A percentile compares a stretch with the other conserved stretches of the same genome.
These are phyloP conservation scores for Exophiala xenobiotica DNA, from an alignment of 2,329 filamentous ascomycete genomes.

Conservation along the genomic window DNA sequence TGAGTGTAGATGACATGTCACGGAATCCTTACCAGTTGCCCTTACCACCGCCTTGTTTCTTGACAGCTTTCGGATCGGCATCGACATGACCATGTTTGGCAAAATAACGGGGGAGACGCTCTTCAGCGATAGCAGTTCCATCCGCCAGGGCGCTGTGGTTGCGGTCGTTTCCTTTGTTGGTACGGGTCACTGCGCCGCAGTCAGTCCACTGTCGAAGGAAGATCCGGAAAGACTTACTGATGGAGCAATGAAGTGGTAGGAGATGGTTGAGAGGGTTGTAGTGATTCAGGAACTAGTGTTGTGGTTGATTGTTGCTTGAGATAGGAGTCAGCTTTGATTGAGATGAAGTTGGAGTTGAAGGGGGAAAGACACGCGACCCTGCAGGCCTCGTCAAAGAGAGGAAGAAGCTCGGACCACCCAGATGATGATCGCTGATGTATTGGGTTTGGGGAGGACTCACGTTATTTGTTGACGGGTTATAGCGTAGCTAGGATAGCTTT, in stretches of 20 bases:
- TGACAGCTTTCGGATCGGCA: constrained; percentile 84
- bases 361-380: constrained; percentile 24
- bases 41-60: constrained; percentile 92
- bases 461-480: constrained; percentile 11
- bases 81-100: constrained; percentile 81
- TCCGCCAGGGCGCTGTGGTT: constrained; percentile 79
- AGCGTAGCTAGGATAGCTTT: too few relatives aligned
- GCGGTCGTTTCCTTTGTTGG: constrained; percentile 92
- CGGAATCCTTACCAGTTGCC: constrained; percentile 76
- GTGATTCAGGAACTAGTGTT: constrained; percentile 8
- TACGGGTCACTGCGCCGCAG: constrained; percentile 79
- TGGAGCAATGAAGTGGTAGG: constrained; percentile 7
- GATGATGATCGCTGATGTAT: constrained; percentile 10
- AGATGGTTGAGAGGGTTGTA: constrained; percentile 10
- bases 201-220: constrained; percentile 6
- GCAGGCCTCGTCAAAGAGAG: constrained; percentile 11
- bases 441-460: constrained; percentile 12
- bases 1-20: too few relatives aligned
- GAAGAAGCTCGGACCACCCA: constrained; percentile 28
- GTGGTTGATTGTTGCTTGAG: constrained; percentile 21
- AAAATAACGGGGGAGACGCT: constrained; percentile 87
- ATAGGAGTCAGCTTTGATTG: constrained; percentile 16
- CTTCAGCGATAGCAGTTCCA: constrained; percentile 66
- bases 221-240: constrained; percentile 23
- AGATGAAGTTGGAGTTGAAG: constrained; percentile 22